Evolutionary conservation across 2,329 filamentous ascomycete species (phyloP).

Genomic region (Verticillium albo-atrum): DNA sequence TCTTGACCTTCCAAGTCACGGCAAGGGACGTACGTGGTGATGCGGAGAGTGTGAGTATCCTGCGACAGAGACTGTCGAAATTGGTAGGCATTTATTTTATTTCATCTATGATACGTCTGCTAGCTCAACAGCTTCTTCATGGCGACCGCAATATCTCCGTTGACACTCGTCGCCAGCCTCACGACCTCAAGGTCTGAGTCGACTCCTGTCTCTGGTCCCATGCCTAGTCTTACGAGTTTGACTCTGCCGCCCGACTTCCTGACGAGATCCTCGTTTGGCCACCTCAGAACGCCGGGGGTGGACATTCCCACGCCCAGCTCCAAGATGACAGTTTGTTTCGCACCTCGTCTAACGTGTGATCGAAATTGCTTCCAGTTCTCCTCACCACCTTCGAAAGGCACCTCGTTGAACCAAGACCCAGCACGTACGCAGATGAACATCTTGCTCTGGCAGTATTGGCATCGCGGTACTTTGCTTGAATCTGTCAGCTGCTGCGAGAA

Average conservation of each 20-base stretch:
- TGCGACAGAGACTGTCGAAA: too few relatives aligned
- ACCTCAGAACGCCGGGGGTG: slow-evolving; percentile 12
- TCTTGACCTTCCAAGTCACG: too few relatives aligned
- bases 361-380: slow-evolving; percentile 9
- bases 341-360: neutral
- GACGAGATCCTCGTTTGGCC: slow-evolving; percentile 13
- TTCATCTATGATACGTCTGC: neutral
- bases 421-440: slow-evolving; percentile 15
- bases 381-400: slow-evolving; percentile 11
- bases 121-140: slow-evolving; percentile 1
- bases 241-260: slow-evolving; percentile 5
- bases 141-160: slow-evolving; percentile 10
- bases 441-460: slow-evolving; percentile 11
- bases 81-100: too few relatives aligned
- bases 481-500: slow-evolving; percentile 14
- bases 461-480: slow-evolving; percentile 10
- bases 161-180: slow-evolving; percentile 10
- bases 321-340: slow-evolving; percentile 9
- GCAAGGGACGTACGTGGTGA: too few relatives aligned
- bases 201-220: slow-evolving; percentile 12
- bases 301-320: slow-evolving; percentile 15
- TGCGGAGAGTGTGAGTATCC: too few relatives aligned
- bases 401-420: slow-evolving; percentile 14
- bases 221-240: slow-evolving; percentile 12
- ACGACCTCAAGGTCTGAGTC: slow-evolving; percentile 9